Evolutionary conservation across 192 early-diverging fungal species (phyloP), one percentile per base, ranked within the genome.

Genomic region (Coemansia sp.): DNA sequence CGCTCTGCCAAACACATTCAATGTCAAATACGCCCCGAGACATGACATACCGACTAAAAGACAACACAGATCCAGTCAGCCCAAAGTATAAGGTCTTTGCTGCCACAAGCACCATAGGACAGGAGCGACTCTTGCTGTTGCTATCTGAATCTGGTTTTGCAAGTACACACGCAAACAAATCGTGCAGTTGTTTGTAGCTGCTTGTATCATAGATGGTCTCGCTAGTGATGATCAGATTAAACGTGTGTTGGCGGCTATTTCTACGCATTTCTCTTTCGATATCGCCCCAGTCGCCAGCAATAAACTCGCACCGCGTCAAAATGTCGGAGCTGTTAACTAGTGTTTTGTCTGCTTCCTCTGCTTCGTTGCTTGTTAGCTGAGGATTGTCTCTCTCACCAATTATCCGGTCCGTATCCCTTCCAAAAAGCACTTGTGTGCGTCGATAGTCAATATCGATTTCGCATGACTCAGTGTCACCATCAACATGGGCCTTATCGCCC

Each of bases 21-120:
- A 85, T 63, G 37, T 82, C 60, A 68, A 88, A 88, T 18, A 84
- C 72, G 33, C 85, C 83, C 28, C 69, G 64, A 25, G 76, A 60
- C 23, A 81, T 67, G 20, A 94, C 86, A 25, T 89, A 74, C 57
- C 84, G 63, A 34, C 86, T 68, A 72, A 97, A 97, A 40, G 88
- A 77, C 18, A 90, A 74, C 30, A 95, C 84, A 20, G 90, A 90
- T 7, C 96, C 96, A 26, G 90, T 86, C 2, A 94, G 94, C 23
- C 96, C 96, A 89, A 98, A 98, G 72, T 98, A 98, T 7, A 90
- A 89, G 0, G 91, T 87, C 67, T 98, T 98, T 63, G 95, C 95
- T 18, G 95, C 94, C 8, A 98, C 84, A 31, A 90, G 87, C 15
- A 53, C 70, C 64, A 61, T 63, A 16, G 79, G 79, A 8, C 28